Evolutionary conservation across 2,329 filamentous ascomycete species (phyloP).

Genomic region (Clonostachys chloroleuca): DNA sequence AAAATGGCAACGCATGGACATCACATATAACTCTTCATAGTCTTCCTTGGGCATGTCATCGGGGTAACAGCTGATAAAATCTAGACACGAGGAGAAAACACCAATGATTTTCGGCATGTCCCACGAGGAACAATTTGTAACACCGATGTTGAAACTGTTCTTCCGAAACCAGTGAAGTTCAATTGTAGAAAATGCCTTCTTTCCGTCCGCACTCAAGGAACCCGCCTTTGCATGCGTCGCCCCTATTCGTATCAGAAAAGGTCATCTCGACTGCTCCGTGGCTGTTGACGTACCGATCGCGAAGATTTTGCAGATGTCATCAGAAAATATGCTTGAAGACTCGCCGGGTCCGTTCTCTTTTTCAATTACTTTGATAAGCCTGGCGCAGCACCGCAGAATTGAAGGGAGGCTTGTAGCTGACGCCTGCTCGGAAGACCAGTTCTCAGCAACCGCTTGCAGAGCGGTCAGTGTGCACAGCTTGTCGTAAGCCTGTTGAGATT

Average conservation of each 20-base stretch:
- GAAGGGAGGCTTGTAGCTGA: conserved; percentile 24
- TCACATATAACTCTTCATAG: conserved; percentile 46
- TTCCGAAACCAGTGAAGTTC: conserved; percentile 84
- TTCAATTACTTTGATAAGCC: conserved; percentile 38
- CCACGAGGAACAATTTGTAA: conserved; percentile 51
- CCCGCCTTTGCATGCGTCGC: conserved; percentile 20
- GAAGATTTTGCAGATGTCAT: conserved; percentile 51
- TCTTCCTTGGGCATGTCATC: conserved; percentile 32
- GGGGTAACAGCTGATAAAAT: conserved; percentile 47
- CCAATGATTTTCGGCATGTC: conserved; percentile 46
- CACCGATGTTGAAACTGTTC: conserved; percentile 73
- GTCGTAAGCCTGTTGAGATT: conserved; percentile 65
- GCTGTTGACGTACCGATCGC: conserved; percentile 27
- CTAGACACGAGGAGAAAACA: conserved; percentile 50
- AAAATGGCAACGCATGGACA: conserved; percentile 68
- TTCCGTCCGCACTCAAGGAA: conserved; percentile 29
- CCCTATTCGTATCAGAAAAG: conserved; percentile 8
- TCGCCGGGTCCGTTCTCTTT: conserved; percentile 6
- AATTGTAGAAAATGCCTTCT: conserved; percentile 49
- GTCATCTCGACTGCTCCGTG: no score
- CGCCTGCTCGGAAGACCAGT: conserved; percentile 9
- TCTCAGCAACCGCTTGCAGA: conserved; percentile 24
- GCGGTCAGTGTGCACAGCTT: conserved; percentile 46
- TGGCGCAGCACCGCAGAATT: conserved; percentile 45
- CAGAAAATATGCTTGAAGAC: conserved; percentile 12